Evolutionary conservation across 2,329 filamentous ascomycete species (phyloP).

Genomic region (Beauveria sp.): DNA sequence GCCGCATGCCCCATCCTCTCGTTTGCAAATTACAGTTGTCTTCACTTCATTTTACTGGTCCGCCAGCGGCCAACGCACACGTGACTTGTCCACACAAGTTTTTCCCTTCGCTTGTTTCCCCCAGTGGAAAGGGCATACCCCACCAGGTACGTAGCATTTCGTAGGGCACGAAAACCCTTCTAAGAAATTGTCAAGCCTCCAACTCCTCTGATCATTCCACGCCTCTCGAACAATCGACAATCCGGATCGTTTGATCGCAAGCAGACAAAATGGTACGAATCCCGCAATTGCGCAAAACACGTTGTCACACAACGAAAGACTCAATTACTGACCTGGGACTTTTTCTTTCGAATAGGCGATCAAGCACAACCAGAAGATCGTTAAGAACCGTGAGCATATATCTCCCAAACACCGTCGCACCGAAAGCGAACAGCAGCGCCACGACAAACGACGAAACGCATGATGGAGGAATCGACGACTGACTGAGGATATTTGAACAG

Average conservation of each 20-base stretch:
- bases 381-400: constrained; percentile 74
- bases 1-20: not conserved
- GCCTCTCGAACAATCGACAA: constrained; percentile 33
- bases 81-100: constrained; percentile 18
- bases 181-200: constrained; percentile 33
- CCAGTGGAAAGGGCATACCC: constrained; percentile 17
- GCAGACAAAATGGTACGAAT: constrained; percentile 27
- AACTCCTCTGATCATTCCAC: constrained; percentile 30
- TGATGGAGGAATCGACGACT: constrained; percentile 19
- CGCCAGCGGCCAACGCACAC: constrained; percentile 1
- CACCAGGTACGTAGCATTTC: constrained; percentile 25
- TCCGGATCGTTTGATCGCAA: constrained; percentile 42
- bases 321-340: constrained; percentile 27
- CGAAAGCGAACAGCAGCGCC: constrained; percentile 16
- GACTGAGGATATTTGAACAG: constrained; percentile 34
- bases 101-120: constrained; percentile 14
- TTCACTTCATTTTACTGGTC: not conserved
- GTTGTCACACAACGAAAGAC: constrained; percentile 12
- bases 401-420: constrained; percentile 20
- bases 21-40: not conserved
- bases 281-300: constrained; percentile 1
- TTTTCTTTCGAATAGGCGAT: constrained; percentile 59
- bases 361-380: constrained; percentile 99
- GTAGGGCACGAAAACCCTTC: constrained; percentile 38
- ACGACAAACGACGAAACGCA: not conserved